Base-by-base conservation (phyloP, 2,329 filamentous ascomycete species). In the Acarospora socialis region DNA sequence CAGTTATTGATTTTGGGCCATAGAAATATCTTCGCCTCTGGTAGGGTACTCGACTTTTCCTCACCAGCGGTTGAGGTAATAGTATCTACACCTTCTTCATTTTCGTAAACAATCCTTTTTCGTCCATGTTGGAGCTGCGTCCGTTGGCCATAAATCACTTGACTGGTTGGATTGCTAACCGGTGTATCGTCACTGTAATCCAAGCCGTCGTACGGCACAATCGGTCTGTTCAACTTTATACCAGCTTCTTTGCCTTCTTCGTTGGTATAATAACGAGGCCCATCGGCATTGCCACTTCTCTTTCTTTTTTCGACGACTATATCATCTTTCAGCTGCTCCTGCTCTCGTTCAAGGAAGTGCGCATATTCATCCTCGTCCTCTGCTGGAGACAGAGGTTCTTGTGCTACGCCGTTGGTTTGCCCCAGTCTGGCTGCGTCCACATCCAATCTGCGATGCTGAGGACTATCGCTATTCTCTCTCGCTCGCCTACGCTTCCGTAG, bases 401-500 rank as follows among this genome's bases (percentile, higher is more conserved):
- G n/a, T 28, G 21, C n/a, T 34, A 25, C 10, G 7, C 14, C 13
- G 12, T 16, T 13, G 5, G 15, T 23, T 16, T 30, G 13, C 15
- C 24, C 6, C 19, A 7, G 12, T 5, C 4, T 18, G 27, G 28
- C 20, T 26, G 15, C 22, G 25, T 16, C 16, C 32, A 35, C 31
- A 34, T 41, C 7, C 41, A 33, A 20, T 42, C n/a, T n/a, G n/a
- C n/a, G 38, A 14, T 39, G 44, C 33, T 34, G 19, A 14, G n/a
- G n/a, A n/a, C n/a, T 37, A 8, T 45, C 44, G n/a, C 49, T 41
- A 30, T 58, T 42, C 12, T 43, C 39, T 6, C 23, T 38, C 7
- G 15, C 26, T 4, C 55, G 37, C 40, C 59, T 49, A 33, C 48
- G 51, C 37, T 66, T 60, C 39, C 71, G 70, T 16, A 81, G 60